These are phyloP conservation scores for Pezicula carpinea DNA, from an alignment of 2,329 filamentous ascomycete genomes.

Conservation along the genomic window DNA sequence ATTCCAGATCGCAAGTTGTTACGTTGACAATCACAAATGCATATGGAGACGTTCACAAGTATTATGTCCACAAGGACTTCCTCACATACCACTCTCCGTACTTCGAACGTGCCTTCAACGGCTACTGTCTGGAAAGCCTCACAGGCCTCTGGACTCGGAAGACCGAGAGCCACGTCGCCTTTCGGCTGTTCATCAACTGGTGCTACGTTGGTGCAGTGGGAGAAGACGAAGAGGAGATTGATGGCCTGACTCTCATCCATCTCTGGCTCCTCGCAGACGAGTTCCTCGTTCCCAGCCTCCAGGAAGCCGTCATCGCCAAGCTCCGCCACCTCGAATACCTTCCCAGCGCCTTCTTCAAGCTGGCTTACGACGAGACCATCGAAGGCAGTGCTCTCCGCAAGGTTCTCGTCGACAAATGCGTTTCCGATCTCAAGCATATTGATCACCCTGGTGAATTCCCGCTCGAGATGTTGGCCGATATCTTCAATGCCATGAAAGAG, in stretches of 20 bases:
- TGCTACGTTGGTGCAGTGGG: background rate
- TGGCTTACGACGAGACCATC: background rate
- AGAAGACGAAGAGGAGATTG: background rate
- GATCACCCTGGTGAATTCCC: background rate
- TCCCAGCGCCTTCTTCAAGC: background rate
- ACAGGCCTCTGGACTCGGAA: background rate
- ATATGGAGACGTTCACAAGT: background rate
- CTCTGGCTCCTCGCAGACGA: background rate
- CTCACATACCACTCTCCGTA: background rate
- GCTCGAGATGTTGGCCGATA: background rate
- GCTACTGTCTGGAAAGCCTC: background rate
- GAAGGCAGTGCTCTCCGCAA: background rate
- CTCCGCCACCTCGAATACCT: background rate
- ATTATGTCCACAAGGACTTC: background rate
- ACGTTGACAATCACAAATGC: background rate
- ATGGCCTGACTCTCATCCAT: background rate
- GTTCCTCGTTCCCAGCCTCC: background rate
- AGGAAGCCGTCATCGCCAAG: background rate
- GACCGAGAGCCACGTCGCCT: background rate
- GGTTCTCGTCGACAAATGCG: background rate
- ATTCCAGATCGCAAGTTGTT: background rate
- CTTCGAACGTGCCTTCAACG: background rate
- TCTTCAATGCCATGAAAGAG: background rate
- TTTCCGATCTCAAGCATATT: background rate
- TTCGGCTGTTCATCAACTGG: background rate